A percentile compares a stretch with the other conserved stretches of the same genome.
phyloP scores from a whole-genome alignment of 2,329 filamentous ascomycete species.

The Aspergillus tanneri region DNA sequence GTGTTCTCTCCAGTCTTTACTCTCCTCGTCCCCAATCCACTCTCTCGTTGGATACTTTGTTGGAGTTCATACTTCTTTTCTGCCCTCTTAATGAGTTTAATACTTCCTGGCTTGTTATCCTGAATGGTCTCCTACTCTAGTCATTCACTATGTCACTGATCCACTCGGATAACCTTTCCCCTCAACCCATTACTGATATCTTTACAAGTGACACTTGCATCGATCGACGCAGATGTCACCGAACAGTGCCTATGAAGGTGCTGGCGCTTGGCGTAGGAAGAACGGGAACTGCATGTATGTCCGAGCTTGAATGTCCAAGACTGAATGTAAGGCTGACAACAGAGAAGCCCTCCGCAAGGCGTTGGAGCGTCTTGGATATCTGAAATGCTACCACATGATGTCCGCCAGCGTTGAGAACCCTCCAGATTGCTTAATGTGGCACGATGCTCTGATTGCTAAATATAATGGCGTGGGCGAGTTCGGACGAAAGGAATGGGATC shows the following conservation, averaged over 20 bases:
- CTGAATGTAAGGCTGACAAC: conserved; percentile 1
- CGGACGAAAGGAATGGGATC: conserved; percentile 67
- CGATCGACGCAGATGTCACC: conserved; percentile 63
- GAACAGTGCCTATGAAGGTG: conserved; percentile 70
- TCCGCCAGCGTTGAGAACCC: conserved; percentile 67
- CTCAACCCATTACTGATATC: conserved; percentile 44
- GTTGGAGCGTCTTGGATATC: conserved; percentile 64
- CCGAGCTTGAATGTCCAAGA: neutral
- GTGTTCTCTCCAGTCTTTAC: too few relatives aligned
- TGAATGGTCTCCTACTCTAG: neutral
- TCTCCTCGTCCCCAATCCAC: too few relatives aligned
- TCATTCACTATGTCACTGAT: conserved; percentile 33
- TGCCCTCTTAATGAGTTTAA: neutral
- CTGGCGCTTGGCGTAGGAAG: conserved; percentile 68
- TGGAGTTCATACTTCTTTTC: neutral
- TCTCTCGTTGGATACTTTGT: too few relatives aligned
- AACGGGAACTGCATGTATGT: conserved; percentile 68
- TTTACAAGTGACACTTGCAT: conserved; percentile 67
- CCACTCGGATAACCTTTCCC: conserved; percentile 39
- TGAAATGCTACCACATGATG: conserved; percentile 73
- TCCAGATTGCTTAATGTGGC: conserved; percentile 67
- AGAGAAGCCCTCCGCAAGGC: conserved; percentile 61
- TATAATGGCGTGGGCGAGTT: conserved; percentile 63
- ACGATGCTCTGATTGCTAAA: conserved; percentile 64
- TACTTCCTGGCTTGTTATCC: neutral